Conservation (phyloP, 2,329 filamentous ascomycete genomes). For the Trichoderma gracile region DNA sequence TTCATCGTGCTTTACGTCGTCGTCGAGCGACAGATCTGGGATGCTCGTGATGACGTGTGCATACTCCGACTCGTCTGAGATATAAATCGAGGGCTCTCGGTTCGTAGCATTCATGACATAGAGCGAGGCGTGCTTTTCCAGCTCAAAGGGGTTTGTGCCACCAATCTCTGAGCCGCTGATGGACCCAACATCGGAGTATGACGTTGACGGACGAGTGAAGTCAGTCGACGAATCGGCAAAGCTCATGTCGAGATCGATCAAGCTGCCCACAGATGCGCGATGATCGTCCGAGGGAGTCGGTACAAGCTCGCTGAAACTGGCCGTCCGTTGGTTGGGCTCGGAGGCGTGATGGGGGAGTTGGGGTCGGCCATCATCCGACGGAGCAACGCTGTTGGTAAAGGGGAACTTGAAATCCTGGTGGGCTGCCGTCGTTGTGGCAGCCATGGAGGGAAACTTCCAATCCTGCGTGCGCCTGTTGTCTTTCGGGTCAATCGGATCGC, state of each 20-base stretch:
- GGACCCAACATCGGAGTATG: slow-evolving; percentile 59
- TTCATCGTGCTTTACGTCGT: slow-evolving; percentile 27
- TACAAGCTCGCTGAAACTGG: slow-evolving; percentile 46
- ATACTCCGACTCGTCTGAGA: slow-evolving; percentile 59
- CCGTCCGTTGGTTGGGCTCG: slow-evolving; percentile 48
- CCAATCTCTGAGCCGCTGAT: slow-evolving; percentile 58
- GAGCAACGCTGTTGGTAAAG: slow-evolving; percentile 40
- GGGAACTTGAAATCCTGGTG: slow-evolving; percentile 50
- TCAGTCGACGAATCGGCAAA: slow-evolving; percentile 54
- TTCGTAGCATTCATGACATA: slow-evolving; percentile 47
- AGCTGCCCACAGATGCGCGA: slow-evolving; percentile 47
- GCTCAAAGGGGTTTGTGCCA: slow-evolving; percentile 59
- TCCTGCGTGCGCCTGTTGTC: slow-evolving; percentile 54
- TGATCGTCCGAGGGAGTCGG: slow-evolving; percentile 39
- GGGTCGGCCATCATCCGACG: slow-evolving; percentile 43
- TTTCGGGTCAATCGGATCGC: slow-evolving; percentile 58
- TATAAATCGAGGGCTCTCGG: slow-evolving; percentile 61
- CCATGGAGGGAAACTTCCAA: slow-evolving; percentile 60
- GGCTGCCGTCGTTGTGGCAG: slow-evolving; percentile 53
- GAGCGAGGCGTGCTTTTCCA: slow-evolving; percentile 62
- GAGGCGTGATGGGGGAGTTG: slow-evolving; percentile 53
- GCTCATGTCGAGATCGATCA: slow-evolving; percentile 58
- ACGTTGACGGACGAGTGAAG: slow-evolving; percentile 57
- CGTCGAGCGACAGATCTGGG: slow-evolving; percentile 29
- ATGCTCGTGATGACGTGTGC: slow-evolving; percentile 42